Conservation (phyloP, 805 yeast species). For the Phaffomyces thermotolerans region DNA sequence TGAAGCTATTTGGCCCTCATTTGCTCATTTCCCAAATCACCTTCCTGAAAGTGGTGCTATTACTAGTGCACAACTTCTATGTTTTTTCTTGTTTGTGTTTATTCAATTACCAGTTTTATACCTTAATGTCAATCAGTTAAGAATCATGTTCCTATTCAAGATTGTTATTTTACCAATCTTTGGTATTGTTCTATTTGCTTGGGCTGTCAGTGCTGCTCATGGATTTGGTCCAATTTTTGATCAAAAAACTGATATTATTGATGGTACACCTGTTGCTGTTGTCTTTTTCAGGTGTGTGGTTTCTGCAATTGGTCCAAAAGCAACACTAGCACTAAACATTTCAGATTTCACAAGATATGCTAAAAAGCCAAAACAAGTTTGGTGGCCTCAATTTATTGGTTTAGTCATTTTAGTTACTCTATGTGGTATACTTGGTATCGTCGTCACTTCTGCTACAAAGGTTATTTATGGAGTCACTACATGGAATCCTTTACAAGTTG, state of each 20-base stretch:
- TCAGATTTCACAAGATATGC: constrained; percentile 34
- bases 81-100: constrained; percentile 28
- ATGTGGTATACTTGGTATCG: constrained; percentile 27
- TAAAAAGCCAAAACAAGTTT: constrained; percentile 24
- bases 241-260: constrained; percentile 17
- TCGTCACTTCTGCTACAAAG: constrained; percentile 32
- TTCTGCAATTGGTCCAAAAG: constrained; percentile 29
- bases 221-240: constrained; percentile 23
- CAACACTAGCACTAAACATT: constrained; percentile 31
- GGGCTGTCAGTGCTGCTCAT: constrained; percentile 25
- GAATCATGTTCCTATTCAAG: constrained; percentile 29
- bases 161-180: constrained; percentile 25
- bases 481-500: constrained; percentile 38
- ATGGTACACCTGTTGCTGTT: constrained; percentile 19
- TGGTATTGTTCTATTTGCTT: constrained; percentile 27
- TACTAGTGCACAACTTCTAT: constrained; percentile 26
- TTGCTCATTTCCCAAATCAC: constrained; percentile 30
- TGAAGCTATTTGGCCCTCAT: constrained; percentile 48
- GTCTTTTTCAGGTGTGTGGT: constrained; percentile 24
- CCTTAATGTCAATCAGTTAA: constrained; percentile 28
- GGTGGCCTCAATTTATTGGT: constrained; percentile 27
- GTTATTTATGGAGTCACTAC: constrained; percentile 30
- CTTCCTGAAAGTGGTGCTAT: constrained; percentile 17
- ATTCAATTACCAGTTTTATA: constrained; percentile 28
- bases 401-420: constrained; percentile 23